Conservation (phyloP, 2,329 filamentous ascomycete genomes). For the Pyricularia grisea region DNA sequence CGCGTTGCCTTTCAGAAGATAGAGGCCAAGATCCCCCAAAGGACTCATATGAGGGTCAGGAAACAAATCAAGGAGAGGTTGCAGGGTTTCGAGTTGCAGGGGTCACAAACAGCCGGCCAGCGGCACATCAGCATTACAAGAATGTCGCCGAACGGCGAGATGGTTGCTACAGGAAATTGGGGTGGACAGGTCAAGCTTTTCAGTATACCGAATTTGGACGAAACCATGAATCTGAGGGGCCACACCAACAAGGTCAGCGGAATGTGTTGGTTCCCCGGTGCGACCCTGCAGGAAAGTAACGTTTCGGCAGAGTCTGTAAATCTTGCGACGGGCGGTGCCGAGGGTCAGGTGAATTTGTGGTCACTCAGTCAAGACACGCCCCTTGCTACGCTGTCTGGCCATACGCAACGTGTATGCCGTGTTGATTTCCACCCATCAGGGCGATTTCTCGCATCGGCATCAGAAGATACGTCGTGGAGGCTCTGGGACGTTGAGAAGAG, state of each 20-base stretch:
- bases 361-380: constrained; percentile 80
- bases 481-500: constrained; percentile 89
- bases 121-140: constrained; percentile 85
- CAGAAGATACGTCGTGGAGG: constrained; percentile 93
- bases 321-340: constrained; percentile 81
- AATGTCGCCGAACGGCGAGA: constrained; percentile 76
- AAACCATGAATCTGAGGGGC: constrained; percentile 66
- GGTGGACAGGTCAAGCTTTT: constrained; percentile 81
- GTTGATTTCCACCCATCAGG: constrained; percentile 94
- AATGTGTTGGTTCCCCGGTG: constrained; percentile 79
- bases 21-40: constrained; percentile 74
- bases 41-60: constrained; percentile 86
- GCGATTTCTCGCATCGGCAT: constrained; percentile 81
- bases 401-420: constrained; percentile 78
- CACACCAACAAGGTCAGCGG: constrained; percentile 88
- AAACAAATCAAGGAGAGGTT: constrained; percentile 81
- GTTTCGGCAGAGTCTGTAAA: constrained; percentile 70
- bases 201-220: constrained; percentile 71
- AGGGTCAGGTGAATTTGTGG: constrained; percentile 85
- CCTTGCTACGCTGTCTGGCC: constrained; percentile 70
- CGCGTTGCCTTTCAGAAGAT: constrained; percentile 68
- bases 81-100: constrained; percentile 79
- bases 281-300: constrained; percentile 61
- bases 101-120: constrained; percentile 86
- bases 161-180: constrained; percentile 88